Conservation (phyloP, 225 moss, liverwort and hornwort species). For the Marchantia paleacea region DNA sequence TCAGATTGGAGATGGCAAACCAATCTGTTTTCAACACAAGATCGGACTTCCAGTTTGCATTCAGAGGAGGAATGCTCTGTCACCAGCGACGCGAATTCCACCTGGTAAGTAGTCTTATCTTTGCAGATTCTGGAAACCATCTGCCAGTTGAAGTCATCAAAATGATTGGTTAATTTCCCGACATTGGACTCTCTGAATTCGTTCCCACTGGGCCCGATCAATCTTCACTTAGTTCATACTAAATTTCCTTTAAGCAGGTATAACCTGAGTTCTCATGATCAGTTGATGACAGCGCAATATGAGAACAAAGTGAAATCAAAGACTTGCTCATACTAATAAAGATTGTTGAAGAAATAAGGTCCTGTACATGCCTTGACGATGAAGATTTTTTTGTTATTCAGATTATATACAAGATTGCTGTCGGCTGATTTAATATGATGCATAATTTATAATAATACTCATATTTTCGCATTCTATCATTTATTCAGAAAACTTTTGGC, state of each 20-base stretch:
- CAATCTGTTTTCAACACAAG: neutral
- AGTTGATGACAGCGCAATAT: neutral
- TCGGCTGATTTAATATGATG: neutral
- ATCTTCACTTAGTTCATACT: neutral
- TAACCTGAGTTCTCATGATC: neutral
- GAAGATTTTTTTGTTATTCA: no score
- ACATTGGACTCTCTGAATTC: neutral
- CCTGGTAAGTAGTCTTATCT: constrained; percentile 9
- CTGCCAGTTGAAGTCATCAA: neutral
- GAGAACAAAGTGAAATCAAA: neutral
- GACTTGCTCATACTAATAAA: neutral
- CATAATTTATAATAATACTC: neutral
- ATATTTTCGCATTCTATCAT: neutral
- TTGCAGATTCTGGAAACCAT: neutral
- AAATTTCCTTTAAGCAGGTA: neutral
- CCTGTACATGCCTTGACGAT: neutral
- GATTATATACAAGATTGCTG: no score
- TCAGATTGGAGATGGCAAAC: neutral
- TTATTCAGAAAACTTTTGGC: constrained; percentile 31
- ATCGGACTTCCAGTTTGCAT: neutral
- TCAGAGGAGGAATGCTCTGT: constrained; percentile 13
- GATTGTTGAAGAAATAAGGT: neutral
- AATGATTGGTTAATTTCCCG: neutral
- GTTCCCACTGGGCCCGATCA: neutral
- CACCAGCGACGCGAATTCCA: constrained; percentile 13